Evolutionary conservation across 164 flowering plant species (phyloP).

Genomic region (Sedum album): DNA sequence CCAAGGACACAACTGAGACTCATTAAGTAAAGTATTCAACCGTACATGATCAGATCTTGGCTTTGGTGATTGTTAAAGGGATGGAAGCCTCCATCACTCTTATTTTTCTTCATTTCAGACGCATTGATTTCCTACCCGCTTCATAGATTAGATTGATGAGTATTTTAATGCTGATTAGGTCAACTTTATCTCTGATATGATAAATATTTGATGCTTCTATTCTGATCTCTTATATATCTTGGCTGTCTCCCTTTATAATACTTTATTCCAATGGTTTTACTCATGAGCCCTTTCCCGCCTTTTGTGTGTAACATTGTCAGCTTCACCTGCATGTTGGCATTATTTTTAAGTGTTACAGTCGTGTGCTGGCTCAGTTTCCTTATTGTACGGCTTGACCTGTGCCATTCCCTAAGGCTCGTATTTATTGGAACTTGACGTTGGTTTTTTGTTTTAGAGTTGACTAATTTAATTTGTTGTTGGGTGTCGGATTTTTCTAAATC

Average conservation of each 20-base stretch:
- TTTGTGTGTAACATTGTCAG: too few relatives aligned
- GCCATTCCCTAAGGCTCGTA: too few relatives aligned
- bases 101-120: constrained; percentile 44
- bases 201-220: not conserved
- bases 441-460: not conserved
- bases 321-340: too few relatives aligned
- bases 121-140: constrained; percentile 42
- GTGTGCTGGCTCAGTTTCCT: too few relatives aligned
- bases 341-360: too few relatives aligned
- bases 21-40: not conserved
- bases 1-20: not conserved
- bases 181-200: constrained; percentile 14
- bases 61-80: constrained; percentile 22
- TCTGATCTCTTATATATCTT: not conserved
- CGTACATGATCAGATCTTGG: constrained; percentile 25
- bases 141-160: not conserved
- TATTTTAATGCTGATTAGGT: constrained; percentile 29
- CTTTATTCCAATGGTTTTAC: not conserved
- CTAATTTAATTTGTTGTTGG: not conserved
- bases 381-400: too few relatives aligned
- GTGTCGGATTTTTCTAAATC: not conserved
- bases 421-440: not conserved
- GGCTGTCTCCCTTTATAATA: not conserved
- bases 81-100: constrained; percentile 33
- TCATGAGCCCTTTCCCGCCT: not conserved